phyloP scores from a whole-genome alignment of 108 stramenopile genomes.

The Cafeteria roenbergensis region DNA sequence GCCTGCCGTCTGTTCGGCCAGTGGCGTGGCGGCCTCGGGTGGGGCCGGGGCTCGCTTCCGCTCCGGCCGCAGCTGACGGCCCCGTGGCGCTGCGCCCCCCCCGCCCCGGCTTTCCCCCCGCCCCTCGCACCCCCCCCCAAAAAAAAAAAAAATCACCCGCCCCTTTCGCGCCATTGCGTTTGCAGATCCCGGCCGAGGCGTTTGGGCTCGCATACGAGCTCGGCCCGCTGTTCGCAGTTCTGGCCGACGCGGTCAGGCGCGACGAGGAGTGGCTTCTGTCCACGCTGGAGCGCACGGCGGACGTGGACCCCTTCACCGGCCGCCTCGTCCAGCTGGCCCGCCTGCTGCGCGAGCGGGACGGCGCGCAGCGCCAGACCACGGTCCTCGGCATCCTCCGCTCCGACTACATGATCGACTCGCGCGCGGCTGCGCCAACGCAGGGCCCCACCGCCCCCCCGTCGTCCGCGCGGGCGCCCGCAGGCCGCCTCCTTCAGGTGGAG shows the following conservation, averaged over 20 bases:
- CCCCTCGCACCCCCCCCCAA: too few relatives aligned
- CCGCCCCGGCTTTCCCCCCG: too few relatives aligned
- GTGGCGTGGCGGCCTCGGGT: too few relatives aligned
- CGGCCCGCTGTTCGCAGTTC: conserved; percentile 56
- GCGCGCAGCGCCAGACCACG: conserved; percentile 36
- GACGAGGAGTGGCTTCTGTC: conserved; percentile 56
- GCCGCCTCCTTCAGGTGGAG: conserved; percentile 62
- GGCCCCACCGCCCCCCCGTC: background rate
- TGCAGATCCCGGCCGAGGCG: conserved; percentile 49
- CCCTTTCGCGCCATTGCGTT: too few relatives aligned
- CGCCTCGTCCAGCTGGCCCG: conserved; percentile 60
- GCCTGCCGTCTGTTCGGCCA: too few relatives aligned
- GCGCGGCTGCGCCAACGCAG: conserved; percentile 38
- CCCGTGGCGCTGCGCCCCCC: too few relatives aligned
- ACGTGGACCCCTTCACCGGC: conserved; percentile 68
- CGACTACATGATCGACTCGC: conserved; percentile 90
- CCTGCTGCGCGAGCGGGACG: conserved; percentile 32
- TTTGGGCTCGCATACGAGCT: conserved; percentile 48
- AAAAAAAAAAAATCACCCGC: too few relatives aligned
- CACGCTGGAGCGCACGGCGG: conserved; percentile 41
- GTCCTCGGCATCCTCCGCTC: conserved; percentile 70
- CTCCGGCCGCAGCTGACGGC: too few relatives aligned
- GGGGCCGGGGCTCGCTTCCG: too few relatives aligned
- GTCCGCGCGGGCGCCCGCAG: background rate
- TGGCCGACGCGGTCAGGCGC: conserved; percentile 67